Base-by-base conservation (phyloP, 2,329 filamentous ascomycete genomes). In the Pezicula radicicola region DNA sequence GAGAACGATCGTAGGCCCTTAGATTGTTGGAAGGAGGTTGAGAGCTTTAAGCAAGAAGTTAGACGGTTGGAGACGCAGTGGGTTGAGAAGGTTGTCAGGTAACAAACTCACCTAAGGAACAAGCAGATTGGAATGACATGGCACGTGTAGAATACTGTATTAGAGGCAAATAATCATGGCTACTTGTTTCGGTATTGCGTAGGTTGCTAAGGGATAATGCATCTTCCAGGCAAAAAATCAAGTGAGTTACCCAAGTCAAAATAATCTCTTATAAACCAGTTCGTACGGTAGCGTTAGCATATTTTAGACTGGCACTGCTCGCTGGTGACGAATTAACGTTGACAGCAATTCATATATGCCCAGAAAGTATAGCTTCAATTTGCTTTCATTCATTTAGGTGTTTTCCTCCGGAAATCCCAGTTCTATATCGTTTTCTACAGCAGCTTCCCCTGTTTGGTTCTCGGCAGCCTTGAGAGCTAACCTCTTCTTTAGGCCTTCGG, bases 11-110 rank as follows among this genome's bases (percentile, higher is more conserved):
- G 91, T 58, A 81, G 91, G 70, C 92, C 93, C 68, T 76, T 97
- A 67, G 89, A 97, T 76, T 97, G 93, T 80, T 97, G 89, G 88
- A 81, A 85, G 72, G 91, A 97, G 80, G 91, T 97, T 21, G 88
- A 95, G 75, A 78, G 77, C 18, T 97, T 97, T 72, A 96, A 92
- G 82, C 80, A 81, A 63, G 90, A 96, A 78, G 92, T 97, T 47
- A 84, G 88, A 61, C 84, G 83, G 74, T 71, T 97, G 72, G 93
- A 97, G 81, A 87, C 84, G 72, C 79, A 78, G 25, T 97, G 95
- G 83, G 90, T 97, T 35, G 87, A 95, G 67, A 90, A 86, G 74
- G 84, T 95, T 51, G 80, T 89, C 52, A 66, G 64, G 58, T 68
- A 33, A 13, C 9, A 33, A 33, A 6, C 30, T 13, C 12, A 33